These are phyloP conservation scores for Apiospora sp. DNA, from an alignment of 2,329 filamentous ascomycete species.

Conservation along the genomic window DNA sequence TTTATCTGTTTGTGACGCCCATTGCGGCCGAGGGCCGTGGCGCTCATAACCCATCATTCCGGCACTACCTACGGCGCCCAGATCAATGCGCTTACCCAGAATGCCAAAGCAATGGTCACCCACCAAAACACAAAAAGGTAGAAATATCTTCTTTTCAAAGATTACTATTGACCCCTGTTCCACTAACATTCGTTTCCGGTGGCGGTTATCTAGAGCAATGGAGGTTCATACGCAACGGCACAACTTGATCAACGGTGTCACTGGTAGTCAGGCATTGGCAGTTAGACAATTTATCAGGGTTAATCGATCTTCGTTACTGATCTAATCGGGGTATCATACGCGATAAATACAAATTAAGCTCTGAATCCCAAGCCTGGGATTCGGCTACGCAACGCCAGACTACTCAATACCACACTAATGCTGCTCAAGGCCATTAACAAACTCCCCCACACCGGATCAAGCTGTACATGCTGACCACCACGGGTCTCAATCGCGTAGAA, in stretches of 20 bases:
- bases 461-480: slow-evolving; percentile 66
- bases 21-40: neutral
- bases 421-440: slow-evolving; percentile 93
- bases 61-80: neutral
- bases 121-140: neutral
- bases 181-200: neutral
- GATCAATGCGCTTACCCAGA: neutral
- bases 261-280: neutral
- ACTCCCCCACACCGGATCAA: slow-evolving; percentile 86
- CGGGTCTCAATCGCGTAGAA: slow-evolving; percentile 65
- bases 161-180: neutral
- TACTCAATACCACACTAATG: slow-evolving; percentile 87
- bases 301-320: too few relatives aligned
- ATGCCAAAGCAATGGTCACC: neutral
- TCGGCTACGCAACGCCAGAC: slow-evolving; percentile 64
- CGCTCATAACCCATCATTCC: neutral
- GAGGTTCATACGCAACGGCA: neutral
- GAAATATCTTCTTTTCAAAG: rapidly evolving
- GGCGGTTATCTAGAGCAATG: neutral
- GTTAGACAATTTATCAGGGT: neutral
- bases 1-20: neutral
- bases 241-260: neutral
- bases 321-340: neutral
- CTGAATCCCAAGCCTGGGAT: slow-evolving; percentile 3
- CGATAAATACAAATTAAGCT: neutral